These are phyloP conservation scores for Claviceps citrina DNA, from an alignment of 2,329 filamentous ascomycete species.

Conservation along the genomic window DNA sequence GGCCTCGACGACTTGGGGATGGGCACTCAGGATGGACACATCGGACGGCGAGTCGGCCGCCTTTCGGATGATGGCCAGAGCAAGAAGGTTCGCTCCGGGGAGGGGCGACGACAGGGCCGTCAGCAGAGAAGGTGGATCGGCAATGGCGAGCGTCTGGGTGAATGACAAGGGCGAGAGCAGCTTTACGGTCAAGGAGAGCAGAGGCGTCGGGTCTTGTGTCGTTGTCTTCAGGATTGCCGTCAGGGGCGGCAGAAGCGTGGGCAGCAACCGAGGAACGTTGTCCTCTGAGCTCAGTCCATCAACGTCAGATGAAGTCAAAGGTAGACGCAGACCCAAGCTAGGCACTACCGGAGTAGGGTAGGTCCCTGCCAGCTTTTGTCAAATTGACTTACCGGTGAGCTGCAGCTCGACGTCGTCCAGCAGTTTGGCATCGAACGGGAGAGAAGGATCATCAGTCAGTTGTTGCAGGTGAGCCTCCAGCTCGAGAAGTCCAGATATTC, in stretches of 20 bases:
- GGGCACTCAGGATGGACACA: conserved; percentile 32
- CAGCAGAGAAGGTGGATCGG: conserved; percentile 34
- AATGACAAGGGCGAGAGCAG: conserved; percentile 40
- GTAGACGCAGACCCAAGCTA: too few species aligned
- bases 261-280: conserved; percentile 37
- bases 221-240: conserved; percentile 36
- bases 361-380: too few species aligned
- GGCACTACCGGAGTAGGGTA: too few species aligned
- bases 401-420: conserved; percentile 46
- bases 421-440: conserved; percentile 30
- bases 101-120: conserved; percentile 37
- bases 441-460: conserved; percentile 28
- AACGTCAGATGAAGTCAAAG: conserved; percentile 1
- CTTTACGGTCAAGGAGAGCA: conserved; percentile 39
- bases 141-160: conserved; percentile 33
- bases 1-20: conserved; percentile 31
- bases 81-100: conserved; percentile 41
- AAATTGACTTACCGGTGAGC: conserved; percentile 29
- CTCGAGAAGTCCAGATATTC: conserved; percentile 36
- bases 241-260: conserved; percentile 37
- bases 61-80: conserved; percentile 40
- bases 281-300: conserved; percentile 21
- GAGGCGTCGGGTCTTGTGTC: conserved; percentile 31
- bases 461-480: conserved; percentile 38
- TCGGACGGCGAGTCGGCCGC: conserved; percentile 33